Evolutionary conservation across 768 basidiomycete species (phyloP), one percentile per base, ranked within the genome.

Genomic region (Trametes coccinea): DNA sequence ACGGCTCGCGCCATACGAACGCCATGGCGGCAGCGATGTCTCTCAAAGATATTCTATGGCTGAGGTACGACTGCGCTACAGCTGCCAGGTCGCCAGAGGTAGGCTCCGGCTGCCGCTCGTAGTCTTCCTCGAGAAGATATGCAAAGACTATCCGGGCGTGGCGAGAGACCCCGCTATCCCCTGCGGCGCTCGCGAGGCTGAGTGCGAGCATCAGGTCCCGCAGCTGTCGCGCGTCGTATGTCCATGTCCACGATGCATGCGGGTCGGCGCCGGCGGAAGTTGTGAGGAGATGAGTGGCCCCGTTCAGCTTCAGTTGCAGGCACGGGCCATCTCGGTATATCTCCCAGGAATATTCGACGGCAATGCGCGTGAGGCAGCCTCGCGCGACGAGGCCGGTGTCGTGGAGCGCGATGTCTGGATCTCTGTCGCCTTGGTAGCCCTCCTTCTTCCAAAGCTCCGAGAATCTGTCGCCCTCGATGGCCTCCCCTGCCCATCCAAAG

Each of bases 401-500:
- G 16, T 22, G 22, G 34, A 37, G 34, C 6, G 34, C 5, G 34
- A 37, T 37, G 34, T 5, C 34, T 37, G 5, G 34, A 37, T 37
- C 34, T 37, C 11, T 11, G 34, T 37, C 34, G 34, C 34, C 53
- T 14, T 51, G 53, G 48, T 49, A 61, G 17, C 56, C 60, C 48
- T 61, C 55, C 33, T 49, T 3, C 6, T n/a, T 47, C 53, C 53
- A 61, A 1, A 44, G 30, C 2, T 44, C 40, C 10, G 60, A 61
- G 27, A 27, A 30, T 39, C 53, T 31, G n/a, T 61, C 60, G 11
- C 47, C 47, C 2, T 50, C 40, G 2, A 61, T 33, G 9, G 60
- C 53, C 17, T 44, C 48, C 7, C 60, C 60, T 4, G 60, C 60
- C 60, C 60, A 61, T 7, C 60, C 53, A 33, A 61, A 61, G 3